Base-by-base conservation (phyloP, 495 filamentous ascomycete species). In the Xylaria nigripes region DNA sequence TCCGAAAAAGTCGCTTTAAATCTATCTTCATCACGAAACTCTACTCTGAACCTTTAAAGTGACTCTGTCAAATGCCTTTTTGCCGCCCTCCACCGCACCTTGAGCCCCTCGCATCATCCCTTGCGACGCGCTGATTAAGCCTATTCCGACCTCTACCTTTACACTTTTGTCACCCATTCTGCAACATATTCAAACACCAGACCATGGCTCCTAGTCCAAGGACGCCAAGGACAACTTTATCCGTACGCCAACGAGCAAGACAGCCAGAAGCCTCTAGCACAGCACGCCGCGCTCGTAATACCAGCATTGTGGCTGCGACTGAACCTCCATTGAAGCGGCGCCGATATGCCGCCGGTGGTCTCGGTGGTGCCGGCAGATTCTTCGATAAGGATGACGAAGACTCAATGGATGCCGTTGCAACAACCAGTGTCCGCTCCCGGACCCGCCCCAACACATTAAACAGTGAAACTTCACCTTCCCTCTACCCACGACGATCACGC, bases 351-450 rank as follows among this genome's bases (percentile, higher is more conserved):
- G 86, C 89, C 40, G 86, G 86, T 53, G 87, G 87, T 23, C 84
- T 86, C 30, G 86, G 86, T n/a, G 88, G 87, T 51, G 85, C 86
- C 51, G 86, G 86, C 22, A 74, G 89, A 56, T 90, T 87, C 59
- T 73, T 87, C 25, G 86, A 90, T 43, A 74, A 79, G 18, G 78
- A 83, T 50, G 76, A 79, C 51, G 70, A 72, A 56, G 77, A 83
- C 30, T 70, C 72, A 29, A 76, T 76, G 9, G 73, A 66, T 43
- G 55, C 61, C 27, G 44, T 61, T 15, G 50, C 68, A 12, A 63
- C 66, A 24, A 71, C 69, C 18, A 62, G 56, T 9, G 22, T 68
- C 27, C 68, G 72, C 43, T 59, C 70, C 16, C 64, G 72, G 40
- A 57, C 61, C 22, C 58, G 70, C 46, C 61, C 62, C 54, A 51